Evolutionary conservation across 1,284 basidiomycete genomes (phyloP).

Genomic region (Fistulina hepatica): DNA sequence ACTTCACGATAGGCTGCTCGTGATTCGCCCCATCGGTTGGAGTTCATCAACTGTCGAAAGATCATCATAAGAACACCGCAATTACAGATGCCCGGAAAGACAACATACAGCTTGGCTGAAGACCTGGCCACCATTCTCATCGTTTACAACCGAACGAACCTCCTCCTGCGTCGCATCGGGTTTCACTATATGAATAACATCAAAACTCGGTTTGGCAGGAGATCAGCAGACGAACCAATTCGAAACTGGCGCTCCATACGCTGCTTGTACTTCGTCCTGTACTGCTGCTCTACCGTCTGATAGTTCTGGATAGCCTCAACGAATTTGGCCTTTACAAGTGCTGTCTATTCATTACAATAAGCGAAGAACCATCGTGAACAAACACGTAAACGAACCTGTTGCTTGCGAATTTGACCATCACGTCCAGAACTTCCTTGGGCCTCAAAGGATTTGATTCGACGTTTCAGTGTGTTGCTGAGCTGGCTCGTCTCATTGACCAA

Average conservation of each 20-base stretch:
- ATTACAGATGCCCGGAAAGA: not conserved
- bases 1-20: conserved; percentile 90
- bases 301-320: conserved; percentile 79
- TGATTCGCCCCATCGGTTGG: conserved; percentile 85
- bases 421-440: conserved; percentile 59
- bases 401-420: conserved; percentile 73
- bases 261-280: conserved; percentile 88
- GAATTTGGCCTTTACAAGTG: conserved; percentile 71
- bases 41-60: conserved; percentile 64
- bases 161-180: conserved; percentile 92
- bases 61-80: conserved; percentile 4
- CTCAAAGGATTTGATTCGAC: conserved; percentile 71
- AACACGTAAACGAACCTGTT: conserved; percentile 44
- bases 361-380: conserved; percentile 2
- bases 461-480: conserved; percentile 65
- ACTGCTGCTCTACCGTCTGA: conserved; percentile 89
- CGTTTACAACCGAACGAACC: conserved; percentile 76
- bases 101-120: conserved; percentile 85
- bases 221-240: conserved; percentile 51
- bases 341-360: conserved; percentile 36
- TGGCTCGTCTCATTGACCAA: conserved; percentile 72
- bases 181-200: conserved; percentile 50
- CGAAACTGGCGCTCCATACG: conserved; percentile 93
- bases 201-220: conserved; percentile 2
- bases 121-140: conserved; percentile 79